phyloP scores from a whole-genome alignment of 73 alveolate genomes.

The Uronychia binucleata region DNA sequence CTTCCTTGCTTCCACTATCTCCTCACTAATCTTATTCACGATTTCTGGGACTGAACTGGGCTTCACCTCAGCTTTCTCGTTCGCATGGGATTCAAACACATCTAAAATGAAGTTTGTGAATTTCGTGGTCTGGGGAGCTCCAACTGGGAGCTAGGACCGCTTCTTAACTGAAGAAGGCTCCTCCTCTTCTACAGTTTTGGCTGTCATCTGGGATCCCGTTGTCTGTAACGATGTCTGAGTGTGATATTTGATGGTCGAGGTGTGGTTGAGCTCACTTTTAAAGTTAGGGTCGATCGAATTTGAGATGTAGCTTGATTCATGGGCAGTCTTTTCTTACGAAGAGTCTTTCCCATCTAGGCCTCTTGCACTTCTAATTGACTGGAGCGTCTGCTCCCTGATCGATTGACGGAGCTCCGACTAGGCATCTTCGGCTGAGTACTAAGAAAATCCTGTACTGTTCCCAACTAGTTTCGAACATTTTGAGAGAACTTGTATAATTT shows the following conservation, averaged over 20 bases:
- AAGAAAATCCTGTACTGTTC: neutral
- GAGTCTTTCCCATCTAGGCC: too few relatives aligned
- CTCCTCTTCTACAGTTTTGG: too few relatives aligned
- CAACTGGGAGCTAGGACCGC: neutral
- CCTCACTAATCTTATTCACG: neutral
- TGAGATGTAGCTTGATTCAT: too few relatives aligned
- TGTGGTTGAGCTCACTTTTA: too few relatives aligned
- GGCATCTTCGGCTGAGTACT: neutral
- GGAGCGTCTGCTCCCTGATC: neutral
- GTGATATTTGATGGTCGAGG: too few relatives aligned
- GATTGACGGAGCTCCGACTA: neutral
- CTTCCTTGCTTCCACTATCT: neutral
- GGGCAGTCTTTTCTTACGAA: too few relatives aligned
- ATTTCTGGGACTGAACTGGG: neutral
- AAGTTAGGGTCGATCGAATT: too few relatives aligned
- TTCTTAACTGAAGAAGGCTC: too few relatives aligned
- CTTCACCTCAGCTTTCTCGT: neutral
- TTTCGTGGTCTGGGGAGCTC: neutral
- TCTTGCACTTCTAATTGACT: neutral
- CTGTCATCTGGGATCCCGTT: too few relatives aligned
- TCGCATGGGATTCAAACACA: neutral
- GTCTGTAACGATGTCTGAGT: too few relatives aligned
- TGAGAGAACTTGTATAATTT: slow-evolving; percentile 2
- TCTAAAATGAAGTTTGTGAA: neutral
- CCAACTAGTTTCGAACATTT: neutral